Conservation (phyloP, 192 early-diverging fungal genomes). For the Anaeromyces robustus region DNA sequence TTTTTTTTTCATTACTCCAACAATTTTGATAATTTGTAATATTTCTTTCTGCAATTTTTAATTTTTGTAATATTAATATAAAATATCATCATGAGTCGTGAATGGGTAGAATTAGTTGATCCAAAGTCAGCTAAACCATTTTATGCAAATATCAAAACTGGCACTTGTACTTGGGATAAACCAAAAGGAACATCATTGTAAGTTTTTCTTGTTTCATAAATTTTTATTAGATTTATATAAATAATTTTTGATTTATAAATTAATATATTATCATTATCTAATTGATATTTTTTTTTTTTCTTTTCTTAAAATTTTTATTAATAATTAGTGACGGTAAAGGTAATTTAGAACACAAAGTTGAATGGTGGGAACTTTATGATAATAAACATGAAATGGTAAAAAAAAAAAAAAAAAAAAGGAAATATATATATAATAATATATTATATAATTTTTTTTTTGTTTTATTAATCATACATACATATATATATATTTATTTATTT, state of each 20-base stretch:
- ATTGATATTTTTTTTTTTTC: too few species aligned
- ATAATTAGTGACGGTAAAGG: not conserved
- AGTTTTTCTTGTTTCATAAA: not conserved
- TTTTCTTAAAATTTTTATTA: too few species aligned
- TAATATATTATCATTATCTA: too few species aligned
- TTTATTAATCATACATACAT: too few species aligned
- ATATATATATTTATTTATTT: not conserved
- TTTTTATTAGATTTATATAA: too few species aligned
- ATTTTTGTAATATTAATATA: too few species aligned
- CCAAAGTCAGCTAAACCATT: not conserved
- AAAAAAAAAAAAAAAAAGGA: not conserved
- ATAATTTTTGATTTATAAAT: too few species aligned
- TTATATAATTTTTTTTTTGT: too few species aligned
- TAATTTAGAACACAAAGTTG: constrained; percentile 25
- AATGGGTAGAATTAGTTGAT: not conserved
- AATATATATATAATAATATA: not conserved
- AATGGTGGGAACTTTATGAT: constrained; percentile 97
- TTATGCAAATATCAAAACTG: not conserved
- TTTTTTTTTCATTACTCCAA: too few species aligned
- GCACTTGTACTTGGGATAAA: not conserved
- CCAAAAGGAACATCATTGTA: not conserved
- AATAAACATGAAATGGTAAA: constrained; percentile 51
- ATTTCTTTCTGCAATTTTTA: too few species aligned
- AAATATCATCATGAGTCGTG: not conserved
- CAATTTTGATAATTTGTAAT: too few species aligned